phyloP scores from a whole-genome alignment of 2,329 filamentous ascomycete genomes.

The Didymosphaeria variabile region DNA sequence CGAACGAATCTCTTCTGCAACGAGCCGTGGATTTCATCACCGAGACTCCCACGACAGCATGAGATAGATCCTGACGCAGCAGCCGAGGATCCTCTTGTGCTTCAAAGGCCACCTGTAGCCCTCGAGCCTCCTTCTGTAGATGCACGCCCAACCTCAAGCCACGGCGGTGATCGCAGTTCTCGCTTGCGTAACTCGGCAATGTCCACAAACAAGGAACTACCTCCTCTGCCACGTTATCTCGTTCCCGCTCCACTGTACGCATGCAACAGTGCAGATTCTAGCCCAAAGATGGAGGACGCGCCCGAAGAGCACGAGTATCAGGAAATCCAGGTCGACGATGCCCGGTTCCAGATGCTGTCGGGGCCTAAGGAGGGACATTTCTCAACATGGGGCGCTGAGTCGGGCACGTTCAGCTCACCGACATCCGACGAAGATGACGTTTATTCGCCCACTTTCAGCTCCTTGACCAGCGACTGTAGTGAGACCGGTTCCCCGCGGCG shows the following conservation, averaged over 20 bases:
- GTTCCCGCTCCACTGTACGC: slow-evolving; percentile 42
- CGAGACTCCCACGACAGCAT: slow-evolving; percentile 28
- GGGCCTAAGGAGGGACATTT: slow-evolving; percentile 44
- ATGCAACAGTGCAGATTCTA: slow-evolving; percentile 24
- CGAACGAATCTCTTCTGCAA: slow-evolving; percentile 38
- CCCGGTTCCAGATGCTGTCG: slow-evolving; percentile 23
- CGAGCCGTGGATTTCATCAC: slow-evolving; percentile 40
- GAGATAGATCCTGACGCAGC: slow-evolving; percentile 23
- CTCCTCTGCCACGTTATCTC: slow-evolving; percentile 41
- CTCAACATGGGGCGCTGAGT: slow-evolving; percentile 45
- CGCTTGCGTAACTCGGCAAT: slow-evolving; percentile 28
- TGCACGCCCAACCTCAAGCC: slow-evolving; percentile 42
- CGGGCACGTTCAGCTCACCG: slow-evolving; percentile 32
- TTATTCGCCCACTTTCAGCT: slow-evolving; percentile 46
- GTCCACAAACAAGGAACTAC: slow-evolving; percentile 45
- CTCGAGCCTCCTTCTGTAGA: slow-evolving; percentile 26
- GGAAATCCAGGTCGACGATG: slow-evolving; percentile 24
- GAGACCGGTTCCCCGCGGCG: slow-evolving; percentile 33
- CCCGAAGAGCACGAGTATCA: slow-evolving; percentile 12
- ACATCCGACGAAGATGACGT: slow-evolving; percentile 38
- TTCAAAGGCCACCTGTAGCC: slow-evolving; percentile 28
- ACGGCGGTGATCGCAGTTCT: slow-evolving; percentile 29
- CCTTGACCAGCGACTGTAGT: slow-evolving; percentile 42
- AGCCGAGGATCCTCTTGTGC: slow-evolving; percentile 31
- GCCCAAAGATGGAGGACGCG: slow-evolving; percentile 21